phyloP scores from a whole-genome alignment of 352 stramenopile species.

The Phytophthora vignae region DNA sequence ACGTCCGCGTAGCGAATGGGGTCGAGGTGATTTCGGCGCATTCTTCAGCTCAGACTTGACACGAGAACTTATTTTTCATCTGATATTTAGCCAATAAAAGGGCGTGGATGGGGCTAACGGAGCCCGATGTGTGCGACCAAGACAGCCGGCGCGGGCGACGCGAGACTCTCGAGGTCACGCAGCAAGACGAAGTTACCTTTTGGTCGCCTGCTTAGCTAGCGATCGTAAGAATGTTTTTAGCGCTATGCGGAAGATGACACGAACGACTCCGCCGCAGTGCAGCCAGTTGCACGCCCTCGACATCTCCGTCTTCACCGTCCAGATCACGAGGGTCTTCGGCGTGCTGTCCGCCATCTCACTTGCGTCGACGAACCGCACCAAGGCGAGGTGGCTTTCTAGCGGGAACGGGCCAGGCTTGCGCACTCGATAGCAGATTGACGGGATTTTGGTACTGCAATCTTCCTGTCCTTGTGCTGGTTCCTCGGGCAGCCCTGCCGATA shows the following conservation, averaged over 20 bases:
- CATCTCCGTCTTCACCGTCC: conserved; percentile 44
- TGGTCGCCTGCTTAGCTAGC: conserved; percentile 19
- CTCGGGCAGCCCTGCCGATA: conserved; percentile 52
- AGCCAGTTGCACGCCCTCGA: conserved; percentile 26
- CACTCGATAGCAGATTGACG: conserved; percentile 62
- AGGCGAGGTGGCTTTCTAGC: conserved; percentile 55
- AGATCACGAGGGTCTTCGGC: conserved; percentile 56
- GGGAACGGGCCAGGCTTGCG: conserved; percentile 52
- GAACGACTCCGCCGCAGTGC: conserved; percentile 47
- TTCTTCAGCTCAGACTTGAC: conserved; percentile 20
- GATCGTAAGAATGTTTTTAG: conserved; percentile 39
- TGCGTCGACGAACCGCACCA: conserved; percentile 57
- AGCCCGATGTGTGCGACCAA: neutral
- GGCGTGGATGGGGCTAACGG: neutral
- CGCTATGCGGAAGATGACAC: conserved; percentile 39
- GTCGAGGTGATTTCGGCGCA: conserved; percentile 37
- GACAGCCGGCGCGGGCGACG: too few species aligned
- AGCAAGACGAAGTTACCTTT: neutral
- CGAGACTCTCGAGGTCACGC: too few species aligned
- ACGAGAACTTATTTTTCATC: conserved; percentile 3
- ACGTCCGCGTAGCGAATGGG: conserved; percentile 42
- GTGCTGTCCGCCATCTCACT: neutral
- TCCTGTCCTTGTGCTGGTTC: conserved; percentile 24
- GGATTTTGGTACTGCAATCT: conserved; percentile 33
- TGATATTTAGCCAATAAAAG: conserved; percentile 37